Evolutionary conservation across 352 stramenopile genomes (phyloP).

Genomic region (Pythium chondricola): DNA sequence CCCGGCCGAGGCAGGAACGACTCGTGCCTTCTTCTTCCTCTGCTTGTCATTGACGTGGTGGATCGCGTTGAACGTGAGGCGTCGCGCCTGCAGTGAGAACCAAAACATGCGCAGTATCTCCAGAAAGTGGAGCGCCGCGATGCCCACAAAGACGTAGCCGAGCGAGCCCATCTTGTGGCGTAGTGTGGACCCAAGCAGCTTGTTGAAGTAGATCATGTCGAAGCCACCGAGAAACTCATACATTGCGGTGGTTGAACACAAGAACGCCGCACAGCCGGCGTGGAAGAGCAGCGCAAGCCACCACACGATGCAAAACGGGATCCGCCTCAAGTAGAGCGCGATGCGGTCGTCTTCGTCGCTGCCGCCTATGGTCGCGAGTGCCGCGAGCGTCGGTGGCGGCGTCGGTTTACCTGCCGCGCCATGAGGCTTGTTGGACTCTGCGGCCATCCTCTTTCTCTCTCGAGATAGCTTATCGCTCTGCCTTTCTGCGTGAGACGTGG

Average conservation of each 20-base stretch:
- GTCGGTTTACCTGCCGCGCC: not conserved
- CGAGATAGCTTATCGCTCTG: too few species aligned
- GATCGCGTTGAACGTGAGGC: constrained; percentile 20
- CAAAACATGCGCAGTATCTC: constrained; percentile 29
- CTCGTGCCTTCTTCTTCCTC: not conserved
- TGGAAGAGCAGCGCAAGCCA: constrained; percentile 23
- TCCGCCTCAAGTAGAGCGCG: constrained; percentile 14
- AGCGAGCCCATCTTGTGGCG: constrained; percentile 14
- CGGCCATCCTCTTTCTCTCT: too few species aligned
- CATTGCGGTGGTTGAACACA: constrained; percentile 22
- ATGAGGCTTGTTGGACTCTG: too few species aligned
- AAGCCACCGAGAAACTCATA: constrained; percentile 24
- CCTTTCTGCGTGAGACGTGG: too few species aligned
- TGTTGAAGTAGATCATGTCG: constrained; percentile 38
- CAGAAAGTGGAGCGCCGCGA: constrained; percentile 18
- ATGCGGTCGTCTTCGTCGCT: constrained; percentile 12
- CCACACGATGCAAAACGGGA: constrained; percentile 19
- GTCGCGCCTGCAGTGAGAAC: constrained; percentile 17
- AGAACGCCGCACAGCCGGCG: constrained; percentile 18
- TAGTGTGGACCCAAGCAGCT: constrained; percentile 28
- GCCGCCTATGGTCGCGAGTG: too few species aligned
- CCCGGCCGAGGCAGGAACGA: not conserved
- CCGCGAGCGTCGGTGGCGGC: not conserved
- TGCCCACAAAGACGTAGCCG: constrained; percentile 24
- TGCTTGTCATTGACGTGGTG: constrained; percentile 2